phyloP scores from a whole-genome alignment of 257 asterid genomes.

The Petunia secreta region DNA sequence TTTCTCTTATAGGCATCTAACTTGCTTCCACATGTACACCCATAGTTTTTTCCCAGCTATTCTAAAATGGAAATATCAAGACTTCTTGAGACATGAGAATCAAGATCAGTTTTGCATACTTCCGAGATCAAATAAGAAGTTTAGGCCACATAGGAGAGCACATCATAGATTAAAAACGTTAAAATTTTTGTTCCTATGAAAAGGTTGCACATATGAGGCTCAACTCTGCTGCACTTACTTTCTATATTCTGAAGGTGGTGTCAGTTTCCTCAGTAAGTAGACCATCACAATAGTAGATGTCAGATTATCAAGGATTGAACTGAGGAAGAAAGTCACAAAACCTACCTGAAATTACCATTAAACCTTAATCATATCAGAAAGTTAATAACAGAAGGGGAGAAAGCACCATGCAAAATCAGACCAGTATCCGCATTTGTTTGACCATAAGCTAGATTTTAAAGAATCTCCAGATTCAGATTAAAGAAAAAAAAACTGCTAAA shows the following conservation, averaged over 20 bases:
- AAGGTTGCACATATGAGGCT: constrained; percentile 20
- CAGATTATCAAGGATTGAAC: constrained; percentile 93
- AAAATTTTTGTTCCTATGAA: background rate
- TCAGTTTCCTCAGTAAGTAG: constrained; percentile 87
- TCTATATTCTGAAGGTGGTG: constrained; percentile 93
- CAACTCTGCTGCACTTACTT: constrained; percentile 58
- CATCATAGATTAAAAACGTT: background rate
- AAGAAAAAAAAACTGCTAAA: constrained; percentile 4
- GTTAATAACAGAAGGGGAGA: background rate
- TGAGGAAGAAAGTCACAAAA: constrained; percentile 86
- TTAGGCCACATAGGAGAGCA: background rate
- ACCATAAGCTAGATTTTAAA: constrained; percentile 3
- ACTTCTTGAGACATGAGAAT: constrained; percentile 19
- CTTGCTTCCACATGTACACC: background rate
- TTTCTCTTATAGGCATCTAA: constrained; percentile 14
- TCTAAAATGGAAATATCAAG: background rate
- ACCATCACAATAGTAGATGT: constrained; percentile 99
- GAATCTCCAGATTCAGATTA: background rate
- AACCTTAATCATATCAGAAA: constrained; percentile 30
- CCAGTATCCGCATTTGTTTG: background rate
- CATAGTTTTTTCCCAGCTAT: background rate
- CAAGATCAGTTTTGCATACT: background rate
- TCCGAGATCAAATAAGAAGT: constrained; percentile 8
- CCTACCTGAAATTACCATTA: constrained; percentile 69
- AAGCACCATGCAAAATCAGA: constrained; percentile 15